Evolutionary conservation across 306 rosid genomes (phyloP).

Genomic region (Trifolium subterraneum): DNA sequence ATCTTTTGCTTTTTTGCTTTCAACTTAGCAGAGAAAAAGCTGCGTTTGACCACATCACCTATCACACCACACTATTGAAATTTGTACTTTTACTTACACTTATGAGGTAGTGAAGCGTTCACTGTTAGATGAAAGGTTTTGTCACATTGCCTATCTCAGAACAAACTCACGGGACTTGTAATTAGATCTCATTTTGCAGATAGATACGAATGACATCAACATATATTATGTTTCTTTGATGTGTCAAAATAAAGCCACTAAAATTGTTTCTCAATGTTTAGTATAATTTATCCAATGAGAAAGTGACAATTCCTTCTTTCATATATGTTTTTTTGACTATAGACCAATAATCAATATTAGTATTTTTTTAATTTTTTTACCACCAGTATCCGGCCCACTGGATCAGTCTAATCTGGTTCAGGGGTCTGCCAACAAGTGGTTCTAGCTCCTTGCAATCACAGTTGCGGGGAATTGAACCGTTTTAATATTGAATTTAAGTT

Average conservation of each 20-base stretch:
- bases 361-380: too few relatives aligned
- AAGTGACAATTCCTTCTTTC: constrained; percentile 34
- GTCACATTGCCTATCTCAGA: constrained; percentile 39
- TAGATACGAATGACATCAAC: constrained; percentile 6
- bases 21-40: constrained; percentile 50
- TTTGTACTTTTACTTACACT: constrained; percentile 44
- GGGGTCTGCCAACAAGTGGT: too few relatives aligned
- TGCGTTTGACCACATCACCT: constrained; percentile 76
- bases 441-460: too few relatives aligned
- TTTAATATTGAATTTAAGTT: background rate
- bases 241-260: background rate
- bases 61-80: constrained; percentile 35
- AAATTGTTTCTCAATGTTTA: constrained; percentile 16
- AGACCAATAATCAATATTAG: background rate
- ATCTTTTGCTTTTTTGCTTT: constrained; percentile 81
- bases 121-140: constrained; percentile 48
- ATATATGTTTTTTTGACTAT: constrained; percentile 41
- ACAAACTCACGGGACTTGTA: constrained; percentile 53
- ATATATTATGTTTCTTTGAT: background rate
- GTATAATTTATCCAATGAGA: constrained; percentile 16
- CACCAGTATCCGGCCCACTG: too few relatives aligned
- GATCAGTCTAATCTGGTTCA: too few relatives aligned
- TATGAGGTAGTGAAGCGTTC: constrained; percentile 37
- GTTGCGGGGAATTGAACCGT: too few relatives aligned
- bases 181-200: constrained; percentile 40